Base-by-base conservation (phyloP, 345 rosid species). In the Bruguiera gymnorhiza region DNA sequence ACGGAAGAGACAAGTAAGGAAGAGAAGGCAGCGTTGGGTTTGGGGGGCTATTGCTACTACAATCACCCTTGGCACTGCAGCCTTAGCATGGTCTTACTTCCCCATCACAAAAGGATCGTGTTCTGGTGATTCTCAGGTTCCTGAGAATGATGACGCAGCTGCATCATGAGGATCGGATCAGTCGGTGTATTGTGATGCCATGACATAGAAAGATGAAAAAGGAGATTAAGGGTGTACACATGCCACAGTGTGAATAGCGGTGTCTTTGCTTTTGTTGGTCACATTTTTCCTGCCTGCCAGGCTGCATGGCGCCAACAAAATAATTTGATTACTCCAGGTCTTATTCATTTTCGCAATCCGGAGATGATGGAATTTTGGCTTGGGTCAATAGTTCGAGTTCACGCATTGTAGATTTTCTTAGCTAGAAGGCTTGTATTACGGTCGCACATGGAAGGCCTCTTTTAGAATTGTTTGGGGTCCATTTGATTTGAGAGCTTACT, bases 31-130 rank as follows among this genome's bases (percentile, higher is more conserved):
- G 67, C 76, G 79, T 55, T 91, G 95, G 96, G 70, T 89, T 36
- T 91, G 97, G 97, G 89, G 88, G 50, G 87, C 97, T 19, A 81
- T 89, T 71, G 91, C 88, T 63, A 82, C 81, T 37, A 85, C 79
- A 31, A 73, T 92, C 29, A 78, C 92, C 13, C 67, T 94, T 6
- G 96, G 99, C 56, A 77, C 84, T 60, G 88, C 88, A 62, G 89
- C 89, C 46, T 80, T 92, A 75, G 91, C 86, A 63, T 89, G 97
- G 91, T 80, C 94, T 5, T 89, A 86, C 69, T 72, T 85, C 58
- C 89, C 89, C 68, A 1, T 86, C 1, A 72, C 78, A 8, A 74
- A 80, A 43, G 87, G 81, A 60, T 85, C 92, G 43, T 75, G 83
- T 4, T 61, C 58, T 5, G 26, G 64, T 30, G 71, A 32, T 55